These are phyloP conservation scores for Diaporthe ilicicola DNA, from an alignment of 2,329 filamentous ascomycete species.

Conservation along the genomic window DNA sequence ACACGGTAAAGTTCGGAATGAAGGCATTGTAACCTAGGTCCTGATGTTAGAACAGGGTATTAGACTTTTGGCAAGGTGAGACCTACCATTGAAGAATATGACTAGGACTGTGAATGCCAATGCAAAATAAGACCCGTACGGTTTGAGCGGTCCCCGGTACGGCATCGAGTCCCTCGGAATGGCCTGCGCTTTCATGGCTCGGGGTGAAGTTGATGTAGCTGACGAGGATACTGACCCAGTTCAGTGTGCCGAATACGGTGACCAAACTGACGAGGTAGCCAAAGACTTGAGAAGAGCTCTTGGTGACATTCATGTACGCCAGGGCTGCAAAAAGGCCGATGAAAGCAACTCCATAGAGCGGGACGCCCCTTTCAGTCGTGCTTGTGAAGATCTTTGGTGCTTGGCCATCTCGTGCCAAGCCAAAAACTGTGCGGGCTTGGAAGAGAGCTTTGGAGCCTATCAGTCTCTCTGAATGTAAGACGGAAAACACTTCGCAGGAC, in stretches of 20 bases:
- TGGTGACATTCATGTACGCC: conserved; percentile 51
- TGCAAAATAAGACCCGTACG: conserved; percentile 48
- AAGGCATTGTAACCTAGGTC: not conserved
- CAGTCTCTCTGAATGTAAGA: no score
- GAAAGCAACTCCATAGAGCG: conserved; percentile 48
- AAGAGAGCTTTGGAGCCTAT: no score
- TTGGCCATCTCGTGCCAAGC: conserved; percentile 49
- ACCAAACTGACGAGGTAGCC: conserved; percentile 53
- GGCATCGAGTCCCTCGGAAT: conserved; percentile 46
- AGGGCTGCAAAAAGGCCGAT: conserved; percentile 47
- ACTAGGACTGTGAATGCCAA: conserved; percentile 47
- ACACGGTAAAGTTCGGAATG: conserved; percentile 59
- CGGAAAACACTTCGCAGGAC: no score
- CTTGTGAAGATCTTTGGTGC: conserved; percentile 46
- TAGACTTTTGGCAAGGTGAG: conserved; percentile 47
- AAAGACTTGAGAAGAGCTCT: conserved; percentile 47
- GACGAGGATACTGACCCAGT: conserved; percentile 52
- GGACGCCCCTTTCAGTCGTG: conserved; percentile 47
- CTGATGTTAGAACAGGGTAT: conserved; percentile 63
- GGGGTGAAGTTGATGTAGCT: conserved; percentile 49
- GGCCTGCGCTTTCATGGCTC: conserved; percentile 36
- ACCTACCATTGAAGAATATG: conserved; percentile 67
- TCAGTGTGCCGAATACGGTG: conserved; percentile 52
- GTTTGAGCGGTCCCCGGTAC: conserved; percentile 49
- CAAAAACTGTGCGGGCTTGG: conserved; percentile 51